Percentiles rank a stretch among this genome's conserved stretches.
These are phyloP conservation scores for Raffaelea albimanens DNA, from an alignment of 2,329 filamentous ascomycete genomes.

Conservation along the genomic window DNA sequence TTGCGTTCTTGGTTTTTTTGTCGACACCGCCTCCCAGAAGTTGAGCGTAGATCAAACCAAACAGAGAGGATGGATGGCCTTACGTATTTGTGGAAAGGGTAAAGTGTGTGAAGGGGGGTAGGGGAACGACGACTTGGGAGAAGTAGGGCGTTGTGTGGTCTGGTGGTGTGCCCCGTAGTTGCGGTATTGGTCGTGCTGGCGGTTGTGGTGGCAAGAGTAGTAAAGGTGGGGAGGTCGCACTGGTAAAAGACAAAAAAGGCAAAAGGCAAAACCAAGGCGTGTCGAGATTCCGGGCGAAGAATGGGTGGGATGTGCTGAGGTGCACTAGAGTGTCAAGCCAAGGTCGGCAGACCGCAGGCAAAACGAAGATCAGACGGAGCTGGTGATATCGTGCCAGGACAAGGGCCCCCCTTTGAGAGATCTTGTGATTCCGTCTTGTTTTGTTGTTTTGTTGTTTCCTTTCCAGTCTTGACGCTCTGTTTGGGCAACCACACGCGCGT, in stretches of 20 bases:
- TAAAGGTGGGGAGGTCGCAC: background rate
- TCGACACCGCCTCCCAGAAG: conserved; percentile 7
- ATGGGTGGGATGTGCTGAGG: background rate
- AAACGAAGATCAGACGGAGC: conserved; percentile 19
- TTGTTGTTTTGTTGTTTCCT: background rate
- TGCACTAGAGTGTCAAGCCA: background rate
- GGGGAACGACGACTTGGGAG: background rate
- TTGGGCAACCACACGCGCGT: no score
- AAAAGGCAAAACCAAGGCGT: no score
- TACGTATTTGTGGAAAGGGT: background rate
- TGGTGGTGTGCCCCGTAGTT: background rate
- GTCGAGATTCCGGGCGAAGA: background rate
- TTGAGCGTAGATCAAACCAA: conserved; percentile 17
- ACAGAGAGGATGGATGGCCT: background rate
- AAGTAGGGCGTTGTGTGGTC: no score
- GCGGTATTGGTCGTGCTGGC: background rate
- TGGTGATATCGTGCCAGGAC: background rate
- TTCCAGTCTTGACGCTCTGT: background rate
- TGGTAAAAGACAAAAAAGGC: no score
- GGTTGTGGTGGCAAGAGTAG: background rate
- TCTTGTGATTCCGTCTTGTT: no score
- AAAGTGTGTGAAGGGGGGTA: background rate
- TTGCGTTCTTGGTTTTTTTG: background rate
- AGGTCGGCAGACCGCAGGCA: conserved; percentile 6
- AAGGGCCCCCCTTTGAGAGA: background rate